phyloP scores from a whole-genome alignment of 2,329 filamentous ascomycete species.

The Penicillium sp. region DNA sequence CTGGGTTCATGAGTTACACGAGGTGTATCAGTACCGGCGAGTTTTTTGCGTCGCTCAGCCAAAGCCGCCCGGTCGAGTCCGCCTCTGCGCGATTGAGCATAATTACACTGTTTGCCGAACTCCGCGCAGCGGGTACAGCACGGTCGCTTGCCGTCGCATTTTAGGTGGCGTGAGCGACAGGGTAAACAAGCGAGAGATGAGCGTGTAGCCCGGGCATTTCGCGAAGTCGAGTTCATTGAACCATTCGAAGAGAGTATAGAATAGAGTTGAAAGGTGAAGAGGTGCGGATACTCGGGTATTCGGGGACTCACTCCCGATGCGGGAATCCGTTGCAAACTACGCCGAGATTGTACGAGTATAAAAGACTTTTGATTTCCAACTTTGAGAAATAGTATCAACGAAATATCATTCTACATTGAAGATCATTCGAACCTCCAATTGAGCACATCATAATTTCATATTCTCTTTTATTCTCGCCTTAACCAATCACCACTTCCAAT shows the following conservation, averaged over 20 bases:
- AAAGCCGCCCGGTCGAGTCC: conserved; percentile 24
- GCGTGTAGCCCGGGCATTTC: conserved; percentile 12
- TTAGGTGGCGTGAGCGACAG: conserved; percentile 43
- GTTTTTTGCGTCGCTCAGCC: conserved; percentile 21
- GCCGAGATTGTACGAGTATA: too few species aligned
- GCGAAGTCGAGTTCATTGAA: neutral
- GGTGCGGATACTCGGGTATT: neutral
- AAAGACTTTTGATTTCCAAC: too few species aligned
- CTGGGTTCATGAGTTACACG: neutral
- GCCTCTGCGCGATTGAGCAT: conserved; percentile 50
- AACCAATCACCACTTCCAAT: neutral
- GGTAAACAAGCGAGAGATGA: conserved; percentile 30
- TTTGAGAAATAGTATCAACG: too few species aligned
- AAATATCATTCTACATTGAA: too few species aligned
- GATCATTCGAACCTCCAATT: too few species aligned
- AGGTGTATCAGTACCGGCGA: conserved; percentile 1
- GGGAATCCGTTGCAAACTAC: too few species aligned
- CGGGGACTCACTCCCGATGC: neutral
- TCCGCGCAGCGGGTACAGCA: conserved; percentile 43
- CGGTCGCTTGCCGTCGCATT: conserved; percentile 49
- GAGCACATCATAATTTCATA: too few species aligned
- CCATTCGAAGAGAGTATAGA: neutral
- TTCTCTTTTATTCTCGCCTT: neutral
- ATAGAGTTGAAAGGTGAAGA: neutral
- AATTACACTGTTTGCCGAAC: conserved; percentile 47